A percentile compares a stretch with the other conserved stretches of the same genome.
Conservation (phyloP, 2,329 filamentous ascomycete species). For the Talaromyces piceae region DNA sequence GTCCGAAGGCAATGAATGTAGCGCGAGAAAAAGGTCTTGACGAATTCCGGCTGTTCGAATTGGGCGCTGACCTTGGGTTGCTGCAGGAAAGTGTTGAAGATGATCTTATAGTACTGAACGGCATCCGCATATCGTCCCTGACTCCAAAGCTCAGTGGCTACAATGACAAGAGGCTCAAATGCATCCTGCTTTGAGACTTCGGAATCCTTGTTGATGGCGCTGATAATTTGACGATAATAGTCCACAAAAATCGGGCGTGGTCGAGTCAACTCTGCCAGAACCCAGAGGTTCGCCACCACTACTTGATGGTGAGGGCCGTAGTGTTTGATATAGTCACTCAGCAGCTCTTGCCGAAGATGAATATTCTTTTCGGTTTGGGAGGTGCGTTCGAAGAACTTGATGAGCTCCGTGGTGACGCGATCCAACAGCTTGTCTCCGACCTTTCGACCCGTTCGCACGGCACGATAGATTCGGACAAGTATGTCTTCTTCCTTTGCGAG, state of each 20-base stretch:
- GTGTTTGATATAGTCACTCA: conserved; percentile 30
- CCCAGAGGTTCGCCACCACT: conserved; percentile 32
- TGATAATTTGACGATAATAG: conserved; percentile 33
- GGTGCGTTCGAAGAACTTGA: conserved; percentile 23
- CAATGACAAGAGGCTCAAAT: conserved; percentile 30
- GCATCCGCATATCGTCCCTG: conserved; percentile 33
- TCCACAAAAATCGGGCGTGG: conserved; percentile 31
- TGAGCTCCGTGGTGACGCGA: conserved; percentile 21
- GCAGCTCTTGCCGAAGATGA: conserved; percentile 30
- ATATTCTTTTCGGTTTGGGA: conserved; percentile 31
- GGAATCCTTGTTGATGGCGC: conserved; percentile 31
- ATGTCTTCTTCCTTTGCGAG: conserved; percentile 31
- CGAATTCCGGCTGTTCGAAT: conserved; percentile 27
- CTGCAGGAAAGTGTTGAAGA: conserved; percentile 33
- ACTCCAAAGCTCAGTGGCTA: conserved; percentile 32
- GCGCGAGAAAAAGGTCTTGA: conserved; percentile 25
- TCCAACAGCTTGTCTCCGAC: conserved; percentile 26
- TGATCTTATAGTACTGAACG: conserved; percentile 24
- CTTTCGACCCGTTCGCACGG: conserved; percentile 21
- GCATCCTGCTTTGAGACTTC: conserved; percentile 29
- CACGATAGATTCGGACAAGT: conserved; percentile 29
- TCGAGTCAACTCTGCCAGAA: conserved; percentile 28
- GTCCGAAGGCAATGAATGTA: conserved; percentile 31
- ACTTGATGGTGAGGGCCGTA: conserved; percentile 27
- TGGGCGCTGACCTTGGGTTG: conserved; percentile 25